Evolutionary conservation across 139 green algal species (phyloP), one percentile per base, ranked within the genome.

Genomic region (Chlamydomonas schloesseri): DNA sequence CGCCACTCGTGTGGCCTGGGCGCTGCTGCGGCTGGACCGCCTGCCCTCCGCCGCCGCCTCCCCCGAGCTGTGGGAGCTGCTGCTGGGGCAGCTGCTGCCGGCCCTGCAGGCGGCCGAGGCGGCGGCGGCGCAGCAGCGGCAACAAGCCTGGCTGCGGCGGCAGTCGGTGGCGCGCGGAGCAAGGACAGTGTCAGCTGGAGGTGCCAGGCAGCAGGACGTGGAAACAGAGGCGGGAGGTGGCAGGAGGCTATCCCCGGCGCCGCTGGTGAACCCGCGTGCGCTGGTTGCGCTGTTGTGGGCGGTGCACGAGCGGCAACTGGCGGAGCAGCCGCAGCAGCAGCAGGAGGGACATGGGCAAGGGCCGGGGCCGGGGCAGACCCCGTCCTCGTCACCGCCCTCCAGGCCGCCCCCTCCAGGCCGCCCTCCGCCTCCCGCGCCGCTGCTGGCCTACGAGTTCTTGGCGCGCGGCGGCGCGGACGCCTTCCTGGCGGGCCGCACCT

Each of bases 11-110:
- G 64, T 85, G 33, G 79, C 79, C 11, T 67, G 42, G 34, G 65
- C 65, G 47, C 67, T 85, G 46, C 79, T 85, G 65, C 79, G 65
- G 21, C 65, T 85, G 67, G 47, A 67, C 14, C 65, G 14, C 37
- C 23, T 85, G 60, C 24, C 24, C 23, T 24, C 60, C 17, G 17
- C 3, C 23, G 2, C 64, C 42, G 55, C 47, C 79, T 29, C 67
- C 21, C 47, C 67, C 33, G 67, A 76, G 67, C 33, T 76, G 50
- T 15, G n/a, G 8, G 64, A 4, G 64, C 15, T 24, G 26, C 78
- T 75, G 46, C 76, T 83, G 58, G 18, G n/a, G n/a, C 3, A 29
- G 15, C n/a, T 67, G 29, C 9, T n/a, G 33, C 50, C 9, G 10
- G 50, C 21, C 17, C 62, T 60, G 37, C 60, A 73, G 42, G 64